These are phyloP conservation scores for Phytophthora sansomeana DNA, from an alignment of 352 stramenopile genomes.

Conservation along the genomic window DNA sequence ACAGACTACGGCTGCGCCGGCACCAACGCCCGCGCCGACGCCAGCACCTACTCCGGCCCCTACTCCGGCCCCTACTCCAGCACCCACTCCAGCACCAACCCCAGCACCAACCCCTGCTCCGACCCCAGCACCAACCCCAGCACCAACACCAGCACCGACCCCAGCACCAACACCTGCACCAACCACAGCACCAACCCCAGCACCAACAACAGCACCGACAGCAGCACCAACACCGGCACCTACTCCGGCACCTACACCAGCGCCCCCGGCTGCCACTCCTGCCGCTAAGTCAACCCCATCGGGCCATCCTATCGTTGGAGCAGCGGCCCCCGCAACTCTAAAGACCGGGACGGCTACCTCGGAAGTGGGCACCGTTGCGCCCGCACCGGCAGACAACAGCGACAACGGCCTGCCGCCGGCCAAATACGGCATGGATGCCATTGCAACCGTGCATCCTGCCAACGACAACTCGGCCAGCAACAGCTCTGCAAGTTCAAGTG, in stretches of 20 bases:
- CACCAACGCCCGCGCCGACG: neutral
- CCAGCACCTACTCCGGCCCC: neutral
- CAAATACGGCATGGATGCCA: conserved; percentile 11
- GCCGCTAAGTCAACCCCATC: neutral
- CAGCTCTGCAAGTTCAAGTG: conserved; percentile 14
- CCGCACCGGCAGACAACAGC: conserved; percentile 11
- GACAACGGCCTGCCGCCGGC: conserved; percentile 7
- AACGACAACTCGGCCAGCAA: conserved; percentile 7
- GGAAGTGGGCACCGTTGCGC: conserved; percentile 13
- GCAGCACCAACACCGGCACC: neutral
- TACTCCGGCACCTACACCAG: conserved; percentile 3
- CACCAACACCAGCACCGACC: conserved; percentile 6
- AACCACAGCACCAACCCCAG: too few species aligned
- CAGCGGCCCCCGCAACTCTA: conserved; percentile 2
- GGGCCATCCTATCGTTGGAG: conserved; percentile 13
- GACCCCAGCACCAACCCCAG: conserved; percentile 1
- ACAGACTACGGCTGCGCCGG: neutral
- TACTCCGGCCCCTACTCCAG: conserved; percentile 3
- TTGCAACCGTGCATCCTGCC: conserved; percentile 21
- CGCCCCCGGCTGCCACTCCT: neutral
- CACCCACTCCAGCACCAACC: neutral
- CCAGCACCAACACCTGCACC: conserved; percentile 7
- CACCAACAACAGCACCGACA: too few species aligned
- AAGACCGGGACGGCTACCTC: neutral
- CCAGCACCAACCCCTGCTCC: neutral